These are phyloP conservation scores for Atkinsonella hypoxylon DNA, from an alignment of 2,329 filamentous ascomycete genomes.

Conservation along the genomic window DNA sequence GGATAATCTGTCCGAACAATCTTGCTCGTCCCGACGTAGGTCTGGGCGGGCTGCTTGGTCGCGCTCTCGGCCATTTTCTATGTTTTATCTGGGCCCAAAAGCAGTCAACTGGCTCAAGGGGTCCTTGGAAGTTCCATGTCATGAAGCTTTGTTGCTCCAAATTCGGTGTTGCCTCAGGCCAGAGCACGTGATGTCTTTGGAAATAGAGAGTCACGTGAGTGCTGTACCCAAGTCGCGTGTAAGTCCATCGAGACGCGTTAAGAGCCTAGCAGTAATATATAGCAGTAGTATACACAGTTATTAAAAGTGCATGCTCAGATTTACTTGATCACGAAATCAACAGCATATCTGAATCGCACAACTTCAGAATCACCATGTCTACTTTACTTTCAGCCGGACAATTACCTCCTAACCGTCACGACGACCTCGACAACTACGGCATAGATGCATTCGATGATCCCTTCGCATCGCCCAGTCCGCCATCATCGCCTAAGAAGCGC, in stretches of 20 bases:
- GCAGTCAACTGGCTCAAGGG: slow-evolving; percentile 13
- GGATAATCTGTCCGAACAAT: slow-evolving; percentile 73
- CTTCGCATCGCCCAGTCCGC: slow-evolving; percentile 34
- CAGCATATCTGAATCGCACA: not conserved
- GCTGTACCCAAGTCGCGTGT: slow-evolving; percentile 4
- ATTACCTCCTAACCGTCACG: slow-evolving; percentile 22
- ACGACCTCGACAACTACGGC: slow-evolving; percentile 69
- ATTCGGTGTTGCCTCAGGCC: slow-evolving; percentile 19
- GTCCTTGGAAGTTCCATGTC: slow-evolving; percentile 5
- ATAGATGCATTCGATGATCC: slow-evolving; percentile 41
- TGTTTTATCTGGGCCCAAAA: slow-evolving; percentile 15
- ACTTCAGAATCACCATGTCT: slow-evolving; percentile 10
- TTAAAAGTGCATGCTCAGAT: too few relatives aligned
- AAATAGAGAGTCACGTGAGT: too few relatives aligned
- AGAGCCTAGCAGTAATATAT: not conserved
- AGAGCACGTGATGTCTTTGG: too few relatives aligned
- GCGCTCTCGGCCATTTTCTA: slow-evolving; percentile 26
- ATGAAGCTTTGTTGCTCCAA: slow-evolving; percentile 11
- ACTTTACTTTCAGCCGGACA: slow-evolving; percentile 12
- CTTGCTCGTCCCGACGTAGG: slow-evolving; percentile 47
- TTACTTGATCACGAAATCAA: not conserved
- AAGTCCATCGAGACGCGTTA: slow-evolving; percentile 9
- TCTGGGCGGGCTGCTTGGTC: slow-evolving; percentile 24
- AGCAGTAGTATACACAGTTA: too few relatives aligned
- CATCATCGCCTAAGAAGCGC: slow-evolving; percentile 32